These are phyloP conservation scores for Rhizoctonia solani DNA, from an alignment of 1,284 basidiomycete species.

Conservation along the genomic window DNA sequence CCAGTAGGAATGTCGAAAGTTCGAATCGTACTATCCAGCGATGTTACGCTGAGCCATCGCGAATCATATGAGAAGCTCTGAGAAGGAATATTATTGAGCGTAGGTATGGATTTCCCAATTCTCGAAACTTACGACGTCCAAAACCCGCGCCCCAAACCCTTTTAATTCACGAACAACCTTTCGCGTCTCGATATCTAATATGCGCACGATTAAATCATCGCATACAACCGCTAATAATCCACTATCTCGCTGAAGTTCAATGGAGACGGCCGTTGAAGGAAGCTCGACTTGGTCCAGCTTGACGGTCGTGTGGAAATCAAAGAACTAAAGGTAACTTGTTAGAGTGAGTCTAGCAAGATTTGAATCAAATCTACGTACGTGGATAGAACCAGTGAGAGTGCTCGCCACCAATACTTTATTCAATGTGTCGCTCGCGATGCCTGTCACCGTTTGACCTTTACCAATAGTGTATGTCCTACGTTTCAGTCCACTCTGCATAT, in stretches of 20 bases:
- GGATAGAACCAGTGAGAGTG: conserved; percentile 86
- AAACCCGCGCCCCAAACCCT: conserved; percentile 77
- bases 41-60: conserved; percentile 87
- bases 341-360: not conserved
- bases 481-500: conserved; percentile 92
- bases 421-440: conserved; percentile 83
- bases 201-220: conserved; percentile 81
- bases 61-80: conserved; percentile 93
- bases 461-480: conserved; percentile 77
- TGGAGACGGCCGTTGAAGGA: conserved; percentile 69
- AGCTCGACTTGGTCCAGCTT: conserved; percentile 70
- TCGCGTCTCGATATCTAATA: conserved; percentile 91
- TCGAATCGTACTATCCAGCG: conserved; percentile 88
- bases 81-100: not conserved
- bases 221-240: conserved; percentile 84
- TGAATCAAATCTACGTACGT: conserved; percentile 57
- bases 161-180: conserved; percentile 84
- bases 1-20: conserved; percentile 97
- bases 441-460: conserved; percentile 66
- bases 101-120: not conserved
- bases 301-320: conserved; percentile 88
- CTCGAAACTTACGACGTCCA: conserved; percentile 72
- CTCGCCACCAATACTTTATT: conserved; percentile 82
- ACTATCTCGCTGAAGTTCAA: conserved; percentile 82
- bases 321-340: conserved; percentile 68